Evolutionary conservation across 768 basidiomycete genomes (phyloP).

Genomic region (Leccinum broughii): DNA sequence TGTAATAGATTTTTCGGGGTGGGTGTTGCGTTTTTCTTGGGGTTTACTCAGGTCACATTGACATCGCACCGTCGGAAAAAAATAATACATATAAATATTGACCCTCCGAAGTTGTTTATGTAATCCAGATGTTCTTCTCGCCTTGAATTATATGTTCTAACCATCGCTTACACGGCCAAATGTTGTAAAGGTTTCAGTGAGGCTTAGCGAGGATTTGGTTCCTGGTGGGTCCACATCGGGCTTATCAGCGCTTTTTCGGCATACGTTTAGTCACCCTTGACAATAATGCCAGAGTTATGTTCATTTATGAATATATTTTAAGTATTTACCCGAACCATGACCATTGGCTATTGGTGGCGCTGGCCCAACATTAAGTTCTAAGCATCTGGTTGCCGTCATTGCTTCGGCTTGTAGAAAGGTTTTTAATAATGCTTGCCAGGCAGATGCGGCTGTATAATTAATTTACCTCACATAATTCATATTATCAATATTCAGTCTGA

Average conservation of each 20-base stretch:
- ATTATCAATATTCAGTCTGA: too few relatives aligned
- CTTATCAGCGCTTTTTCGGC: not conserved
- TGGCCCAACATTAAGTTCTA: not conserved
- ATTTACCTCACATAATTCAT: too few relatives aligned
- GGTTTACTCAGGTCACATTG: too few relatives aligned
- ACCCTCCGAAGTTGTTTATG: constrained; percentile 21
- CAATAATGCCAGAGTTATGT: not conserved
- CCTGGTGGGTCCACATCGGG: not conserved
- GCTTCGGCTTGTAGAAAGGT: too few relatives aligned
- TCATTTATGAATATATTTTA: not conserved
- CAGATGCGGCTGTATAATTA: too few relatives aligned
- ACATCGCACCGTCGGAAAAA: constrained; percentile 13
- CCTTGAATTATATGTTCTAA: too few relatives aligned
- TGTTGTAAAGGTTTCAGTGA: not conserved
- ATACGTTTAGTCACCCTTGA: not conserved
- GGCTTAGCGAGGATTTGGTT: not conserved
- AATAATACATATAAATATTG: constrained; percentile 27
- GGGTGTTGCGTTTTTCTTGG: constrained; percentile 15
- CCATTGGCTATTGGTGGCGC: not conserved
- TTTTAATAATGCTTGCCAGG: too few relatives aligned
- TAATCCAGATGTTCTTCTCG: constrained; percentile 6
- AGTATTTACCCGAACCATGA: not conserved
- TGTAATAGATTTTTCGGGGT: constrained; percentile 31
- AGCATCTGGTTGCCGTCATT: too few relatives aligned
- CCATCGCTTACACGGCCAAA: not conserved